Base-by-base conservation (phyloP, 768 basidiomycete species). In the Russula virescens region DNA sequence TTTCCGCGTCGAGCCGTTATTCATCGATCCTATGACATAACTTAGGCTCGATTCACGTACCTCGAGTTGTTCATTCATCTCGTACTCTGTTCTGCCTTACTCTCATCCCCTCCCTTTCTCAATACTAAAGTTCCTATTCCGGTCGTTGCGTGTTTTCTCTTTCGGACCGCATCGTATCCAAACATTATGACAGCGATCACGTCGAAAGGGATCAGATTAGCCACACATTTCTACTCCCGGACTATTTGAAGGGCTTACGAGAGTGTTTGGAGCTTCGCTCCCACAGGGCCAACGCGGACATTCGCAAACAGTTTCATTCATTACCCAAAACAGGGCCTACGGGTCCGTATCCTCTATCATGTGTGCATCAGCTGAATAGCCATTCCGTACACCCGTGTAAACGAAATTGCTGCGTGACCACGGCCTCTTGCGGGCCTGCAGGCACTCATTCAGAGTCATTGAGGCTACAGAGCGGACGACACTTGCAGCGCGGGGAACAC, bases 341-440 rank as follows among this genome's bases (percentile, higher is more conserved):
- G 63, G 63, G 53, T 35, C 63, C 58, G 63, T 55, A 64, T 50
- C 52, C 31, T 63, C 31, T 43, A 60, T 55, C 63, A 55, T 52
- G 53, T 35, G 58, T 63, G 52, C 59, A 64, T 64, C 63, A 64
- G 38, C 63, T 64, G 63, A 51, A 64, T 64, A 47, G 31, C 31
- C 40, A 59, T 64, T 64, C 53, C 63, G 63, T 64, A 64, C 58
- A 64, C 48, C 61, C 55, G 47, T 62, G 61, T 62, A 62, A 62
- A 51, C 58, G 47, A 58, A 63, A 47, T 60, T 60, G 59, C 63
- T 64, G 47, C 63, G 49, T 64, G 40, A 50, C 63, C 46, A 60
- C 63, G 63, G 63, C 63, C 58, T 64, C 63, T 64, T 64, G 63
- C 63, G 63, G 47, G 19, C 63, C 63, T 64, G 63, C 63, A 60